Conservation (phyloP, 352 stramenopile genomes). For the Globisporangium parvum region DNA sequence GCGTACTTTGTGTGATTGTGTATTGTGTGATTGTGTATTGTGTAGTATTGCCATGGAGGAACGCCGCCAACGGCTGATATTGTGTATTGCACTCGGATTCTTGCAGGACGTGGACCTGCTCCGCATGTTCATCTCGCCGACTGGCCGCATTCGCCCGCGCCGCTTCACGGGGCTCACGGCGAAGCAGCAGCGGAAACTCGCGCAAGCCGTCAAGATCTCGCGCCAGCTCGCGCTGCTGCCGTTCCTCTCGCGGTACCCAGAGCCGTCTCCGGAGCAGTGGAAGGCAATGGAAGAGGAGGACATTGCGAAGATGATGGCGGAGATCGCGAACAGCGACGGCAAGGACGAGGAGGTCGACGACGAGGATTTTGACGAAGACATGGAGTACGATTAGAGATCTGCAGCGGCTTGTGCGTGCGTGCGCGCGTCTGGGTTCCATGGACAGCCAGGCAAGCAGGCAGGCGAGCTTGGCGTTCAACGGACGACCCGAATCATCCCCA, state of each 20-base stretch:
- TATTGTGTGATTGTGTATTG: background rate
- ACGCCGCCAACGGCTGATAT: no score
- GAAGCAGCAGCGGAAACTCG: conserved; percentile 81
- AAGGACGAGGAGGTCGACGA: conserved; percentile 30
- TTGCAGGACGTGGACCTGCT: conserved; percentile 67
- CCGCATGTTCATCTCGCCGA: conserved; percentile 78
- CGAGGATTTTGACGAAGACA: conserved; percentile 63
- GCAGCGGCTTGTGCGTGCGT: no score
- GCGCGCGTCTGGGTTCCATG: no score
- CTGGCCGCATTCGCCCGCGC: conserved; percentile 72
- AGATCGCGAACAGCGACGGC: conserved; percentile 51
- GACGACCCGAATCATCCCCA: conserved; percentile 26
- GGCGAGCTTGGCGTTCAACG: conserved; percentile 2
- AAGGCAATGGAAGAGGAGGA: conserved; percentile 76
- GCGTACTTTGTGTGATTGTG: background rate
- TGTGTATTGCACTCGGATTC: conserved; percentile 1
- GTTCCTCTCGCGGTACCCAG: conserved; percentile 73
- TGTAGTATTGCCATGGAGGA: no score
- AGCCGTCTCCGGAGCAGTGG: conserved; percentile 78
- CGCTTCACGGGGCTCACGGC: conserved; percentile 75
- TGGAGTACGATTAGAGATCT: conserved; percentile 47
- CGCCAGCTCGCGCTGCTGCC: conserved; percentile 70
- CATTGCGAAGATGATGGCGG: conserved; percentile 47
- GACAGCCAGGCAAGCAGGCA: conserved; percentile 4
- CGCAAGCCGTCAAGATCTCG: conserved; percentile 71